Evolutionary conservation across 1,139 yeast species (phyloP).

Genomic region (Yamadazyma kanchanaburiensis): DNA sequence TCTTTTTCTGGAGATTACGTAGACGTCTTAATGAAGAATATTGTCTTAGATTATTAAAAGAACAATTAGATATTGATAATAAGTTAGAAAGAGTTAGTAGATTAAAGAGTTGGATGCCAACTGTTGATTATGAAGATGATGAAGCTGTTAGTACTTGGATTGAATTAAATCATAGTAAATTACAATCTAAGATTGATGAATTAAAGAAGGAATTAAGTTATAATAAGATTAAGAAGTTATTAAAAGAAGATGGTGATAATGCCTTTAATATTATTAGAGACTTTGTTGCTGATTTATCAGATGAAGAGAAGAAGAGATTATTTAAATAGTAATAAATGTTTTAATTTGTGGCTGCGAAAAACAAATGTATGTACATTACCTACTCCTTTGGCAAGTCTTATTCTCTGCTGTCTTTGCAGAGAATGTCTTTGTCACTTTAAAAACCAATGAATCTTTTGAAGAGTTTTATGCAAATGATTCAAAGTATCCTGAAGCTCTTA

Average conservation of each 20-base stretch:
- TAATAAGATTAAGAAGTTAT: constrained; percentile 55
- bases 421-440: constrained; percentile 25
- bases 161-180: constrained; percentile 67
- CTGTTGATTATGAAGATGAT: constrained; percentile 71
- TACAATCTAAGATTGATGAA: constrained; percentile 60
- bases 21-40: constrained; percentile 94
- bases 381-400: no score
- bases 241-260: constrained; percentile 54
- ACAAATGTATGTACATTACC: background rate
- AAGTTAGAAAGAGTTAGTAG: constrained; percentile 84
- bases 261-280: constrained; percentile 60
- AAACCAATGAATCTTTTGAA: constrained; percentile 29
- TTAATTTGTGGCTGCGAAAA: constrained; percentile 4
- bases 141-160: constrained; percentile 81
- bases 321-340: constrained; percentile 18
- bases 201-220: constrained; percentile 65
- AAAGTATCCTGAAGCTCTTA: constrained; percentile 25
- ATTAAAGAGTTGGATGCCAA: constrained; percentile 83
- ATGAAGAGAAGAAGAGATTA: constrained; percentile 55
- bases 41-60: constrained; percentile 70
- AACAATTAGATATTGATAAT: constrained; percentile 56
- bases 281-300: constrained; percentile 55
- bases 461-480: constrained; percentile 37
- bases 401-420: constrained; percentile 5
- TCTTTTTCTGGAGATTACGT: constrained; percentile 98